These are phyloP conservation scores for Solanum hybrid DNA, from an alignment of 305 asterid species.

Conservation along the genomic window DNA sequence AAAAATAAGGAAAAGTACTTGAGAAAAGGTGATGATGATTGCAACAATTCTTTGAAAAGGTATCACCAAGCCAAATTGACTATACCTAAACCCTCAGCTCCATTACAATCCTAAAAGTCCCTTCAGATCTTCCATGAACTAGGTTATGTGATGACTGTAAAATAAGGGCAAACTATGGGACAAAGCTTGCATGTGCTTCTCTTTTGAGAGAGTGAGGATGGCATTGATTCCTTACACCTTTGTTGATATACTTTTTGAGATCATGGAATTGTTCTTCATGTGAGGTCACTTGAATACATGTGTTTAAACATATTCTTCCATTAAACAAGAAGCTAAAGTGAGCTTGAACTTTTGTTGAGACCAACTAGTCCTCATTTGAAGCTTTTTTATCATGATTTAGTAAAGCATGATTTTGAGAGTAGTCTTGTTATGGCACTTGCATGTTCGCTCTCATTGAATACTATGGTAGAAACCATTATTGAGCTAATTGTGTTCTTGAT, in stretches of 20 bases:
- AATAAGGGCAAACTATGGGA: background rate
- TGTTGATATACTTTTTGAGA: background rate
- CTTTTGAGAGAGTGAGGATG: background rate
- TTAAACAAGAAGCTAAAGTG: background rate
- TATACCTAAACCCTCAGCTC: background rate
- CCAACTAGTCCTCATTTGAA: background rate
- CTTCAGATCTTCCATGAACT: background rate
- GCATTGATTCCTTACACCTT: background rate
- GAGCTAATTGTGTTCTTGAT: background rate
- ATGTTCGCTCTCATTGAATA: background rate
- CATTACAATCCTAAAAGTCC: background rate
- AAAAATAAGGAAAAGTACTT: background rate
- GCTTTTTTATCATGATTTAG: background rate
- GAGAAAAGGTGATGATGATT: background rate
- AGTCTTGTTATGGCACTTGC: background rate
- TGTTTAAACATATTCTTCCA: background rate
- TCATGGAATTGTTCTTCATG: background rate
- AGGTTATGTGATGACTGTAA: background rate
- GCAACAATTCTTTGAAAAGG: background rate
- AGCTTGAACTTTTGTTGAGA: background rate
- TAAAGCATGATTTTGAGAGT: background rate
- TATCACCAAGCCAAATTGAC: background rate
- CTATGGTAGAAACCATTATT: background rate
- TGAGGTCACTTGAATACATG: background rate
- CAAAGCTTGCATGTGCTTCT: background rate